Evolutionary conservation across 805 yeast species (phyloP), one percentile per base, ranked within the genome.

Genomic region (Ogataea glucozyma): DNA sequence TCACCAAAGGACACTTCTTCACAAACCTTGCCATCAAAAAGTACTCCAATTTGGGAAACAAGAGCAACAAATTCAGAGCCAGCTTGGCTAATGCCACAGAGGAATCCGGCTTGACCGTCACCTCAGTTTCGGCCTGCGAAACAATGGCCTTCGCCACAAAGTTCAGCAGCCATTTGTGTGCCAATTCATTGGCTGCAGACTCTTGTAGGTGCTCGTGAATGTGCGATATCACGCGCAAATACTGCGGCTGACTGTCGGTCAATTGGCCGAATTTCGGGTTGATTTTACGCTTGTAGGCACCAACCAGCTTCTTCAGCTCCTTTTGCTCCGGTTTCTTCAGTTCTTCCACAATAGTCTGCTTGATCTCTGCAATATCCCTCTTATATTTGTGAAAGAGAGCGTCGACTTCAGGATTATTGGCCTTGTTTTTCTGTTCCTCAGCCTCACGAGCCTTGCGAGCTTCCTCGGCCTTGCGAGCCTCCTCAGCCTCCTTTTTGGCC

Each of bases 251-350:
- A 40, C 89, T 81, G 56, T 81, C 83, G 1, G 97, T 88, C 47
- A 93, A 70, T 66, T 93, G 98, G 10, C 99, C 98, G 52, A 93
- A 81, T 58, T 84, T 85, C 5, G 97, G 93, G 57, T 88, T 88
- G 52, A 93, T 79, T 54, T 82, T 80, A 38, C 97, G 71, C 57
- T 83, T 84, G 42, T 80, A 73, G n/a, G 74, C 72, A 36, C 75
- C 77, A 53, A 82, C 83, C 26, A 76, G 57, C 22, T 69, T 75
- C 20, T 76, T 73, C 52, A 82, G 71, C 20, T 54, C 64, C 32
- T 54, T 51, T 31, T 64, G 54, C 18, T 58, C 53, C 3, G 58
- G 58, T n/a, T 63, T 60, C 27, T 72, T 67, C 23, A 88, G 72
- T 8, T 78, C 77, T 10, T 68, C 72, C 3, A 80, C 81, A 11